Base-by-base conservation (phyloP, 345 rosid species). In the Corchorus capsularis region DNA sequence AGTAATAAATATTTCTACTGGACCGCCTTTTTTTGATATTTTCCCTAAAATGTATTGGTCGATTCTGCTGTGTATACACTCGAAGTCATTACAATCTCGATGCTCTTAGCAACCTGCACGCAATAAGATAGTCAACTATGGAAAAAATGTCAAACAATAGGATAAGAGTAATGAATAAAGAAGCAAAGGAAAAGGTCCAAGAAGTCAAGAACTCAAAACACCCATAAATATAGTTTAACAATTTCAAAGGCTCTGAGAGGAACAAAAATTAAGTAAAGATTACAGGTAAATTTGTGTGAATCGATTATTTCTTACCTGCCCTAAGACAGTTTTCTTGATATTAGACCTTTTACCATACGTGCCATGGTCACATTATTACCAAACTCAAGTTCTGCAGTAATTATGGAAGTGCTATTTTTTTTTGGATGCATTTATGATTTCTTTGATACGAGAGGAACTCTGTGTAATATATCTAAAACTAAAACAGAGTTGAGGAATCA, bases 401-500 rank as follows among this genome's bases (percentile, higher is more conserved):
- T 92, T 83, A 95, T 81, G 37, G 99, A 98, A 34, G 97, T 95
- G 80, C 94, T 89, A 79, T 93, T 95, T 79, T 71, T 93, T 27
- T 87, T 95, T 95, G 69, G 98, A 82, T 73, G 91, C 99, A 89
- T 95, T 93, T 62, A 95, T 95, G 74, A 95, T 95, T 87, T 95
- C 98, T 82, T 93, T 93, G 85, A 95, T 95, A 79, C 98, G 98
- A 75, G 99, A n/a, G 99, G 99, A 80, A 95, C 98, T 83, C 99
- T 89, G 99, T 13, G 99, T 95, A 45, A 95, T 93, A 85, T 95
- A n/a, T n/a, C n/a, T n/a, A n/a, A n/a, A n/a, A n/a, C 99, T 95
- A 79, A 83, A 57, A 74, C 73, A 80, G 61, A 72, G 83, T 83
- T 84, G 86, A 89, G 90, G 86, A 77, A 86, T 78, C 79, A 82